Evolutionary conservation across 2,329 filamentous ascomycete species (phyloP).

Genomic region (Aspergillus clavatus): DNA sequence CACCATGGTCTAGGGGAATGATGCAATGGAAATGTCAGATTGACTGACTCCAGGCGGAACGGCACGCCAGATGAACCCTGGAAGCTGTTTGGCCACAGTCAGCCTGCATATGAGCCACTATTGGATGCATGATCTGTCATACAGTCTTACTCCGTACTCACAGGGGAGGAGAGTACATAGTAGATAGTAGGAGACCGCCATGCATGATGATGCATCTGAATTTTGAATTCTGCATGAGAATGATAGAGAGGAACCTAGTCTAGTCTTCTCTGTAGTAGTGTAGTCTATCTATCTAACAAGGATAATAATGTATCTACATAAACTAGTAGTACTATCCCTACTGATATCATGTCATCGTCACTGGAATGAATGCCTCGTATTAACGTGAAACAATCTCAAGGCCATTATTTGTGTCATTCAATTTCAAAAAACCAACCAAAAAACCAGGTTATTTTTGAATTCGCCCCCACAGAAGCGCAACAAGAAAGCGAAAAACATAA

Average conservation of each 20-base stretch:
- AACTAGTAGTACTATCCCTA: neutral
- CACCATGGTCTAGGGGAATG: no score
- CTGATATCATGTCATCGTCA: slow-evolving; percentile 5
- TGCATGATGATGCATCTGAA: no score
- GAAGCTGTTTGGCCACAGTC: slow-evolving; percentile 1
- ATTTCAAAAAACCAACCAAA: neutral
- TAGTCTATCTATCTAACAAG: no score
- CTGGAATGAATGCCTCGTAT: no score
- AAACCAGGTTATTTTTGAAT: neutral
- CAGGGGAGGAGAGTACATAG: neutral
- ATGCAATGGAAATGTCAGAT: no score
- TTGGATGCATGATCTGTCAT: slow-evolving; percentile 2
- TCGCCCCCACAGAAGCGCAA: neutral
- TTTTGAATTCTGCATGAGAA: neutral
- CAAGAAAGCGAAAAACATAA: neutral
- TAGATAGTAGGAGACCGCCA: no score
- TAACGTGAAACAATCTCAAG: slow-evolving; percentile 3
- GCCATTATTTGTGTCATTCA: no score
- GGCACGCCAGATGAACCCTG: neutral
- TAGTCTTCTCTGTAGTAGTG: no score
- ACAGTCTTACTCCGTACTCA: neutral
- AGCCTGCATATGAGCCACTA: slow-evolving; percentile 5
- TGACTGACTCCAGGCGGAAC: slow-evolving; percentile 2
- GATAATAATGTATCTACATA: no score
- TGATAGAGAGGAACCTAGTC: no score